phyloP scores from a whole-genome alignment of 2,329 filamentous ascomycete genomes.

The Lizonia empirigonia region DNA sequence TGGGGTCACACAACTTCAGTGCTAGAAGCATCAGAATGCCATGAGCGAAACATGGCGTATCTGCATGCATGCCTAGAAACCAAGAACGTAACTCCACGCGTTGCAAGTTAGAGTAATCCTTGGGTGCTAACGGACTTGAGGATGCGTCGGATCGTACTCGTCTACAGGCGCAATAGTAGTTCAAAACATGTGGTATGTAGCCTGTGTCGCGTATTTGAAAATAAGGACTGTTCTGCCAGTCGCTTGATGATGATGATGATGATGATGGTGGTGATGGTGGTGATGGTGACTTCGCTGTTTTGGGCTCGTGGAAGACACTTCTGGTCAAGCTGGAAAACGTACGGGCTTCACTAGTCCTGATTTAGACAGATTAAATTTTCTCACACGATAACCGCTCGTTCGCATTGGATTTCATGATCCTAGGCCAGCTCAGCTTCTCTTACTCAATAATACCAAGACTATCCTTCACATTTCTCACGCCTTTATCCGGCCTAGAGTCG shows the following conservation, averaged over 20 bases:
- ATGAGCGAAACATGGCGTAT: constrained; percentile 1
- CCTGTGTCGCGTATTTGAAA: background rate
- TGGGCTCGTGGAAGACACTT: constrained; percentile 3
- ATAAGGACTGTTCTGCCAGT: background rate
- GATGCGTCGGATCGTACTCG: background rate
- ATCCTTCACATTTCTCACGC: constrained; percentile 20
- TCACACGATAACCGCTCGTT: background rate
- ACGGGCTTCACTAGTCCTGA: constrained; percentile 1
- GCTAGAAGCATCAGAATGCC: background rate
- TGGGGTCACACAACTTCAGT: background rate
- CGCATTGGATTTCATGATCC: background rate
- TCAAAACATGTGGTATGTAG: background rate
- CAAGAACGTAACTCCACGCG: background rate
- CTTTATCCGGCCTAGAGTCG: constrained; percentile 21
- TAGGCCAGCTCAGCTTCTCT: constrained; percentile 2
- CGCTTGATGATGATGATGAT: background rate
- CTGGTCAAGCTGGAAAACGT: constrained; percentile 1
- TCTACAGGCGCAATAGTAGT: too few species aligned
- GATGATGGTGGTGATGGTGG: background rate
- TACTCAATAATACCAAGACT: constrained; percentile 5
- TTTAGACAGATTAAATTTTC: background rate
- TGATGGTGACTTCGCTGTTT: constrained; percentile 1
- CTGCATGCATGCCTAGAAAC: constrained; percentile 7
- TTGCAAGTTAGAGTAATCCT: background rate
- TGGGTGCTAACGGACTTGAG: background rate